phyloP scores from a whole-genome alignment of 768 basidiomycete species.

The Rhodotorula diobovata region DNA sequence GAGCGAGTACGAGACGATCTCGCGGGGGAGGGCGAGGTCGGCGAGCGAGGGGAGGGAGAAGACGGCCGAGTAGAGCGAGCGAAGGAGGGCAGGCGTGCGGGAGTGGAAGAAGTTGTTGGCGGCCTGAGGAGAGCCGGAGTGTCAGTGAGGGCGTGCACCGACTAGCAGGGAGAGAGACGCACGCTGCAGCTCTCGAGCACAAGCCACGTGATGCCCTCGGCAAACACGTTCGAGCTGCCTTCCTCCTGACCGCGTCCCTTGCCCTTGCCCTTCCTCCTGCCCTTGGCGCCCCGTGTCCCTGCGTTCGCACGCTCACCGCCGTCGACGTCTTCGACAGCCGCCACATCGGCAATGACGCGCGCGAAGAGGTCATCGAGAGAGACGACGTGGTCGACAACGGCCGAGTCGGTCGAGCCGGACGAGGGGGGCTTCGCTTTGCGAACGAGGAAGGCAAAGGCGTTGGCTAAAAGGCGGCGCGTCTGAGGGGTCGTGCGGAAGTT shows the following conservation, averaged over 20 bases:
- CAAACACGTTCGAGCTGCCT: conserved; percentile 36
- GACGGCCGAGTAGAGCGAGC: conserved; percentile 27
- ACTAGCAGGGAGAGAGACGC: not conserved
- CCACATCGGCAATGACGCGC: conserved; percentile 23
- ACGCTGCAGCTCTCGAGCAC: conserved; percentile 31
- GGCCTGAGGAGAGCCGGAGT: conserved; percentile 8
- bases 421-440: conserved; percentile 27
- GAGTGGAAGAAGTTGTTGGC: conserved; percentile 41
- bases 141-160: too few relatives aligned
- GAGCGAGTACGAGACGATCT: conserved; percentile 35
- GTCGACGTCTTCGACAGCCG: conserved; percentile 13
- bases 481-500: conserved; percentile 37
- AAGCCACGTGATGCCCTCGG: conserved; percentile 34
- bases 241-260: conserved; percentile 38
- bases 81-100: conserved; percentile 35
- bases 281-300: conserved; percentile 29
- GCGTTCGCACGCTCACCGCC: conserved; percentile 25
- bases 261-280: conserved; percentile 31
- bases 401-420: not conserved
- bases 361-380: conserved; percentile 20
- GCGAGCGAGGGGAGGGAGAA: conserved; percentile 21
- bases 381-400: not conserved
- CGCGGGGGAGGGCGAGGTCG: conserved; percentile 11
- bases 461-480: conserved; percentile 35
- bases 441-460: conserved; percentile 38